These are phyloP conservation scores for Eucalyptus marginata DNA, from an alignment of 345 rosid species.

Conservation along the genomic window DNA sequence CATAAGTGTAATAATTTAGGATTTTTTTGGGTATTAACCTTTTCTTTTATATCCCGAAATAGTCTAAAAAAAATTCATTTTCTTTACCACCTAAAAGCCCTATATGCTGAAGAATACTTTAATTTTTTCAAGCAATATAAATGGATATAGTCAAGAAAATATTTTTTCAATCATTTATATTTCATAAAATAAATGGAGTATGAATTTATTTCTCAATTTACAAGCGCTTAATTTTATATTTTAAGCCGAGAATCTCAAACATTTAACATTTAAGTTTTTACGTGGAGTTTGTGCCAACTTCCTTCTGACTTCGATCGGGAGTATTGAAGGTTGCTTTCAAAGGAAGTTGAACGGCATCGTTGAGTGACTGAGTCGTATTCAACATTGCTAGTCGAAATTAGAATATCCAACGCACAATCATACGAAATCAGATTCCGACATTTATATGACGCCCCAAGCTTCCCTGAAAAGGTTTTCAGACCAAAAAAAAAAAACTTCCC, in stretches of 20 bases:
- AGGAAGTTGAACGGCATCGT: neutral
- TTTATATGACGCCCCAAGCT: neutral
- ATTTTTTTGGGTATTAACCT: no score
- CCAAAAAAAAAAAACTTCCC: no score
- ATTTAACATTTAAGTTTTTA: neutral
- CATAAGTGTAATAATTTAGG: rapidly evolving
- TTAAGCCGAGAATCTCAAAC: neutral
- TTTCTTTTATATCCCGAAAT: no score
- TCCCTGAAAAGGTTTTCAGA: no score
- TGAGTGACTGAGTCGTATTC: neutral
- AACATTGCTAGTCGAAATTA: neutral
- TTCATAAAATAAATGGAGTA: neutral
- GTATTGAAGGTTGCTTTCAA: neutral
- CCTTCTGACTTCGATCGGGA: neutral
- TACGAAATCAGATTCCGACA: neutral
- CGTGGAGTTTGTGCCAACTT: neutral
- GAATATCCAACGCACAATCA: neutral
- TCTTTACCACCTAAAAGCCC: neutral
- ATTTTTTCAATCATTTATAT: neutral
- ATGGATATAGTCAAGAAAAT: neutral
- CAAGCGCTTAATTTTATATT: neutral
- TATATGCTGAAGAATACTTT: neutral
- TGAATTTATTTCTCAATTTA: neutral
- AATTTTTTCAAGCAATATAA: neutral
- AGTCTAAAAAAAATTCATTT: neutral